Base-by-base conservation (phyloP, 2,329 filamentous ascomycete genomes). In the Teratosphaeria gauchensis region DNA sequence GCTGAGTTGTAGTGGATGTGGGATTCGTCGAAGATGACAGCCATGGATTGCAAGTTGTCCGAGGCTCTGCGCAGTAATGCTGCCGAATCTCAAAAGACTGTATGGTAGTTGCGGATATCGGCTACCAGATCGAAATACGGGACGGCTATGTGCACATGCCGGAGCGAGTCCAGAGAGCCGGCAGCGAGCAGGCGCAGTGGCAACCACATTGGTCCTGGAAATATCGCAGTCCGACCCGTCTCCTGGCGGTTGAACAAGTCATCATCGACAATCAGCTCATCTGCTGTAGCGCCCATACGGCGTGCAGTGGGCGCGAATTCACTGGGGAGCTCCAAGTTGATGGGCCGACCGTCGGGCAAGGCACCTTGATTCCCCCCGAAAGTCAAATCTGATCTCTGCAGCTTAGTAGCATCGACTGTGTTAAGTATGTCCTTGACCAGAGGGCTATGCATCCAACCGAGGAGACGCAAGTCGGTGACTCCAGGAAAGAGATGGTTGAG, bases 1-100 rank as follows among this genome's bases (percentile, higher is more conserved):
- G 21, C 12, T 11, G n/a, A 4, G 12, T 56, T 30, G 53, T 58
- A 58, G 3, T 52, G 53, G 12, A n/a, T 52, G 2, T 14, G 7
- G 1, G n/a, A 33, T 74, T 96, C 92, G 16, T 92, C 92, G 71
- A 96, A 96, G 89, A 96, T 95, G 65, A 91, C 84, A 1, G 96
- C 90, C 1, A 89, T 88, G 6, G 92, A 92, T 69, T 96, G 96
- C 57, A 97, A 72, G 51, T 35, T 60, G 14, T 42, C 33, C n/a
- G 31, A 53, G 21, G 33, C 30, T 21, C 55, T 58, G 19, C 30
- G 31, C 11, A 58, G 14, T 48, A 62, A 51, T 3, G n/a, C 33
- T 14, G 58, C 53, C 19, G 60, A 46, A 52, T 58, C 19, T 1
- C 21, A 55, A 19, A 62, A 62, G 12, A 35, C 6, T 1, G 56